Evolutionary conservation across 139 green algal species (phyloP), one percentile per base, ranked within the genome.

Genomic region (Picochlorum sp.): DNA sequence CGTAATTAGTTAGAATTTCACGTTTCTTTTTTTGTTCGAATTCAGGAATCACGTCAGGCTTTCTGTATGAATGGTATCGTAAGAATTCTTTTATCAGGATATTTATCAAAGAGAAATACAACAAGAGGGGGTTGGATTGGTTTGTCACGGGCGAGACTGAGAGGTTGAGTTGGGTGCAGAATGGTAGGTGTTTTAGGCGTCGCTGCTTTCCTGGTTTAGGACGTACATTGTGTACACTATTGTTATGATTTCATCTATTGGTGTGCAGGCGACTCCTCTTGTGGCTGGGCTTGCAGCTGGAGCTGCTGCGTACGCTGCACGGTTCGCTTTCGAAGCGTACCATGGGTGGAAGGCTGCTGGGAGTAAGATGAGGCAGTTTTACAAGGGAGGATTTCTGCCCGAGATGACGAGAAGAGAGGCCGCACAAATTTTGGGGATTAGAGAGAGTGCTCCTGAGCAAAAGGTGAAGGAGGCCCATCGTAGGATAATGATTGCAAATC

Each of bases 401-500:
- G 80, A 93, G 59, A 99, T 99, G 94, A 97, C 76, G 0, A 76
- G 82, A 47, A 76, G 91, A n/a, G 94, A 99, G 68, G 94, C 94
- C 11, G 71, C 85, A 6, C 69, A 91, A 3, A 98, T 99, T 45
- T 76, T 99, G 8, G 66, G 90, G 4, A 68, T 98, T 24, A 72
- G 90, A 16, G 90, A 94, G 54, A 85, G 66, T 57, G 86, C 92
- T 7, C 75, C 75, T 15, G 82, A 88, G 68, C 87, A 96, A 34
- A 84, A 84, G 37, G 71, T 98, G 16, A 96, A 96, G 79, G 91
- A 95, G 16, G 92, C 93, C 9, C 94, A 99, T 79, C 63, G 89
- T 6, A 76, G 78, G 16, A 92, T 99, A 62, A 99, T 99, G 92
- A 90, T 95, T 38, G 92, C 94, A 30, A 99, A 99, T 70, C 94